phyloP scores from a whole-genome alignment of 495 filamentous ascomycete species.

The Podospora sp. region DNA sequence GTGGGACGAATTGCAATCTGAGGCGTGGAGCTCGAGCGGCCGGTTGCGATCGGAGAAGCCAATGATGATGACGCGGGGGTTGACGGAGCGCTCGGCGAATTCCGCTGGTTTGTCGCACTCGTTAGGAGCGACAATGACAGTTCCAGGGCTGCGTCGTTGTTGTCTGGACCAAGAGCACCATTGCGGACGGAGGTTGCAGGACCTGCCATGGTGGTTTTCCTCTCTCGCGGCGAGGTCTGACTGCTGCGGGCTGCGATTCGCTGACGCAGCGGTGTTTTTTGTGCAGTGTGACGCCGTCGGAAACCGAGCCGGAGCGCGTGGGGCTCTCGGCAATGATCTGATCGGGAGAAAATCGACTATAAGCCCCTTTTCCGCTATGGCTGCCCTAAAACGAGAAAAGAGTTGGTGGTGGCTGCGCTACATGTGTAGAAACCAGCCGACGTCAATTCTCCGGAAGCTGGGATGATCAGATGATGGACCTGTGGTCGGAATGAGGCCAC shows the following conservation, averaged over 20 bases:
- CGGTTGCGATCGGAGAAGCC: slow-evolving; percentile 27
- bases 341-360: not conserved
- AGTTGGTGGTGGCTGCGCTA: not conserved
- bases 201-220: slow-evolving; percentile 18
- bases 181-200: slow-evolving; percentile 8
- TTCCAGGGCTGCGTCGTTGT: not conserved
- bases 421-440: not conserved
- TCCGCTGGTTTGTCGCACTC: slow-evolving; percentile 15
- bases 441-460: not conserved
- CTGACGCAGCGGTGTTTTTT: slow-evolving; percentile 19
- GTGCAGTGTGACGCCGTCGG: slow-evolving; percentile 17
- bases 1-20: slow-evolving; percentile 35
- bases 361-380: not conserved
- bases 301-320: slow-evolving; percentile 14
- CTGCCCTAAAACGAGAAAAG: not conserved
- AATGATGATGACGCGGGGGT: slow-evolving; percentile 37
- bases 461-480: not conserved
- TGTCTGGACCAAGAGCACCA: not conserved
- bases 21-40: slow-evolving; percentile 27
- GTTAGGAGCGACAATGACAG: slow-evolving; percentile 24
- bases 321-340: not conserved
- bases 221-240: not conserved
- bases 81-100: slow-evolving; percentile 26
- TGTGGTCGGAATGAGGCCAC: not conserved
- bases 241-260: slow-evolving; percentile 18